Percentiles rank a stretch among this genome's conserved stretches.
phyloP scores from a whole-genome alignment of 2,329 filamentous ascomycete species.

The Fusarium sp. region DNA sequence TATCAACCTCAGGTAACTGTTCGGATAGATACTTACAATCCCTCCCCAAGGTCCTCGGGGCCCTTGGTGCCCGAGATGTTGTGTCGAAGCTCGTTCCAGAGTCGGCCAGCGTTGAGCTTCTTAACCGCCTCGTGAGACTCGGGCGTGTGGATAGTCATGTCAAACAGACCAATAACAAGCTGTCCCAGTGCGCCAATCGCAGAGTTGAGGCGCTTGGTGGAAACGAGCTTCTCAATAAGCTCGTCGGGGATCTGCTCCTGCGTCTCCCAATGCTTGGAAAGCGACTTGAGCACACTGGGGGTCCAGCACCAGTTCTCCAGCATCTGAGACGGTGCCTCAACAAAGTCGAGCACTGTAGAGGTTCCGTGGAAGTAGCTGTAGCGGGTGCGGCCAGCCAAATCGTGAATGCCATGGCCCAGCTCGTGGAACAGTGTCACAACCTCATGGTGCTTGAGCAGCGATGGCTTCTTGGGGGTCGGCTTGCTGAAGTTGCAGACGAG shows the following conservation, averaged over 20 bases:
- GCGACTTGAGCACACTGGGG: slow-evolving; percentile 69
- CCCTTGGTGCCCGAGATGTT: slow-evolving; percentile 80
- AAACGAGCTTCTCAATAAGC: slow-evolving; percentile 77
- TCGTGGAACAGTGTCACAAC: slow-evolving; percentile 87
- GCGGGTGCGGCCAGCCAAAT: slow-evolving; percentile 70
- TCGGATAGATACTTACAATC: slow-evolving; percentile 56
- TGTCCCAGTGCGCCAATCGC: slow-evolving; percentile 82
- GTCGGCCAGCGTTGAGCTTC: slow-evolving; percentile 69
- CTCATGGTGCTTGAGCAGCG: slow-evolving; percentile 83
- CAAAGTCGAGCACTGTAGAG: slow-evolving; percentile 73
- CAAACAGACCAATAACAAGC: slow-evolving; percentile 83
- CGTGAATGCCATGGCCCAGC: slow-evolving; percentile 77
- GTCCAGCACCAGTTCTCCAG: slow-evolving; percentile 82
- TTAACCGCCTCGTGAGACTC: slow-evolving; percentile 75
- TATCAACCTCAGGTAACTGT: neutral
- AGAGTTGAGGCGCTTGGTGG: slow-evolving; percentile 83
- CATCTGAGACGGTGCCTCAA: slow-evolving; percentile 79
- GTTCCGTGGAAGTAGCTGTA: slow-evolving; percentile 77
- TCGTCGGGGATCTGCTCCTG: slow-evolving; percentile 78
- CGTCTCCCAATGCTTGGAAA: slow-evolving; percentile 80
- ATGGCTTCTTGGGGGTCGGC: slow-evolving; percentile 79
- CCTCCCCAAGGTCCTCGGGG: slow-evolving; percentile 72
- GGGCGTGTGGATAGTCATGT: slow-evolving; percentile 83
- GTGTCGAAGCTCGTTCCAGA: slow-evolving; percentile 78
- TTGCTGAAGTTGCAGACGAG: slow-evolving; percentile 90